Evolutionary conservation across 768 basidiomycete species (phyloP), one percentile per base, ranked within the genome.

Genomic region (Mycena alexandri): DNA sequence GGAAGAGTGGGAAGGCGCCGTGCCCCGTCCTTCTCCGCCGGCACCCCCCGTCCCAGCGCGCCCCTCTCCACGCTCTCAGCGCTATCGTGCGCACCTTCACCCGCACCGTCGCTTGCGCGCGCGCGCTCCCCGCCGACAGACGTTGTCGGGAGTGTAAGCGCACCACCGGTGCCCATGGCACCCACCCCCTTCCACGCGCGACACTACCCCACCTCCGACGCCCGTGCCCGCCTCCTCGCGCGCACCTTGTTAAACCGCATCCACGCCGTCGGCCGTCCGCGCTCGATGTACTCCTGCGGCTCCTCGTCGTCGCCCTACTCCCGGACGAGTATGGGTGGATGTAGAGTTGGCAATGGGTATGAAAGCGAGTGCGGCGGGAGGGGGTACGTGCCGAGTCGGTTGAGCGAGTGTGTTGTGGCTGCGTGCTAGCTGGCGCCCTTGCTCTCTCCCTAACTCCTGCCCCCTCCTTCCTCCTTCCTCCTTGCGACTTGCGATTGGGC

Each of bases 151-250:
- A 9, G 12, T 0, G 22, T n/a, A n/a, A n/a, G n/a, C n/a, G n/a
- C n/a, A n/a, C n/a, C n/a, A n/a, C n/a, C 38, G 38, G 61, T 63
- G 0, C 55, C 55, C 8, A 21, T 24, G 16, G 70, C 70, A 0
- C 70, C 70, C 1, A 50, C 50, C 19, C 66, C 70, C 38, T 71
- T 71, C 63, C 65, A 61, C 59, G 70, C 70, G 14, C 66, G 70
- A 43, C 63, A 71, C 66, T 71, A 71, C 70, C 63, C 66, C 66
- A 71, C 70, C 6, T 43, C 66, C 58, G 66, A 71, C 62, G 70
- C 66, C 22, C 66, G 70, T 47, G 38, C 52, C 2, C 63, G 58
- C 42, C 70, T 71, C 70, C 70, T 71, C 66, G 70, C 70, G 19
- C 70, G 66, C 48, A 71, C 70, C 0, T 43, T 71, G 0, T 66